These are phyloP conservation scores for Hortiboletus campestris DNA, from an alignment of 768 basidiomycete genomes.

Conservation along the genomic window DNA sequence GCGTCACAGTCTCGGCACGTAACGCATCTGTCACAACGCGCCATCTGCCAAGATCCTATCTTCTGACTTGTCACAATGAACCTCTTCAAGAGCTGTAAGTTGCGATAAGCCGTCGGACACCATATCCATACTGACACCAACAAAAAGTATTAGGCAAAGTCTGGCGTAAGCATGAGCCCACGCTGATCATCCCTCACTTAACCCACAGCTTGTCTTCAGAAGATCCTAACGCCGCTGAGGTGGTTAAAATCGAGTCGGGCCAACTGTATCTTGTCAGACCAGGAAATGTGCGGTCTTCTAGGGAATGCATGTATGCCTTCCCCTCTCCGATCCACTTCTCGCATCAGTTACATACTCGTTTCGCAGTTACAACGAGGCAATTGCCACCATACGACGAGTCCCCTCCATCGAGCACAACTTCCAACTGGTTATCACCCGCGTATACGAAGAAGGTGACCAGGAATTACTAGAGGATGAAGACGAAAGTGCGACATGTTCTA, in stretches of 20 bases:
- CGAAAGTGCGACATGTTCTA: slow-evolving; percentile 55
- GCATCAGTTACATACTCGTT: neutral
- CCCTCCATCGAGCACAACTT: slow-evolving; percentile 75
- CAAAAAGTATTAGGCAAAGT: slow-evolving; percentile 81
- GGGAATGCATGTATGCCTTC: slow-evolving; percentile 90
- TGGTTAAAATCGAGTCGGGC: slow-evolving; percentile 90
- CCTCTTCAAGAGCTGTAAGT: slow-evolving; percentile 79
- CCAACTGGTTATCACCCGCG: slow-evolving; percentile 93
- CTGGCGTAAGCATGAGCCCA: slow-evolving; percentile 70
- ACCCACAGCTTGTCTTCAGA: slow-evolving; percentile 49
- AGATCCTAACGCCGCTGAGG: slow-evolving; percentile 91
- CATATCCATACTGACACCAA: slow-evolving; percentile 20
- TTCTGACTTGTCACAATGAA: slow-evolving; percentile 57
- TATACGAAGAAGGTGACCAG: slow-evolving; percentile 96
- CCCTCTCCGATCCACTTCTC: neutral
- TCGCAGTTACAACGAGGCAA: slow-evolving; percentile 89
- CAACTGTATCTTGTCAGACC: slow-evolving; percentile 90
- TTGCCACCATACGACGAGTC: slow-evolving; percentile 87
- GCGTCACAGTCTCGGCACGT: slow-evolving; percentile 25
- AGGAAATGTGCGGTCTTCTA: slow-evolving; percentile 83
- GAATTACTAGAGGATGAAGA: slow-evolving; percentile 93
- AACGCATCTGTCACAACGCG: slow-evolving; percentile 27
- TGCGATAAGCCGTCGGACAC: slow-evolving; percentile 3
- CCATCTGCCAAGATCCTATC: slow-evolving; percentile 13
- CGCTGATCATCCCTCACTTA: slow-evolving; percentile 10